phyloP scores from a whole-genome alignment of 2,329 filamentous ascomycete species.

The Aspergillus fumigatiaffinis region DNA sequence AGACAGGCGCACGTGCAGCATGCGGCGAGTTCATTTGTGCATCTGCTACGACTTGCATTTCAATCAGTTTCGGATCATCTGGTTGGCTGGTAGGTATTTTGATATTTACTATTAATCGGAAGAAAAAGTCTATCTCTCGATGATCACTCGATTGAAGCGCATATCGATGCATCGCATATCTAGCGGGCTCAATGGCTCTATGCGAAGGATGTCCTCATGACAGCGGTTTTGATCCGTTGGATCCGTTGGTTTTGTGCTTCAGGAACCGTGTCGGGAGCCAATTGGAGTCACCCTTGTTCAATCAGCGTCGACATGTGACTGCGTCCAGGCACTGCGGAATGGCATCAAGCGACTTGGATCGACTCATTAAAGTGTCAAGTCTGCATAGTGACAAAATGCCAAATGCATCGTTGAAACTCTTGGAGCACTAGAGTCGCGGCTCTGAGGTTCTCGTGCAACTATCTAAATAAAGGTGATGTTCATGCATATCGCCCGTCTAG shows the following conservation, averaged over 20 bases:
- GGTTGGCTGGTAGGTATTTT: conserved; percentile 3
- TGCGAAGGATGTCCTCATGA: not conserved
- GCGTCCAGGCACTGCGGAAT: no score
- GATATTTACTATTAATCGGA: not conserved
- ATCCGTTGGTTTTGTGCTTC: not conserved
- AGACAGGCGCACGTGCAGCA: conserved; percentile 12
- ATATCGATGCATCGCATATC: no score
- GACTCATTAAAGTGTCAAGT: not conserved
- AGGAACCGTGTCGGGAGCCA: not conserved
- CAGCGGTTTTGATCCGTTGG: not conserved
- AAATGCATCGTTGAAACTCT: no score
- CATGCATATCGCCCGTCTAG: conserved; percentile 10
- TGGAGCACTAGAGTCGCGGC: no score
- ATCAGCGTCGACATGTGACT: not conserved
- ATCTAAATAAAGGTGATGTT: conserved; percentile 7
- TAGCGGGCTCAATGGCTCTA: no score
- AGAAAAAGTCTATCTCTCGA: not conserved
- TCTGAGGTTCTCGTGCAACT: not conserved
- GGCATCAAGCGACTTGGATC: not conserved
- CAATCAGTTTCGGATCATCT: not conserved
- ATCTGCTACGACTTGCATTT: not conserved
- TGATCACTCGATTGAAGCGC: no score
- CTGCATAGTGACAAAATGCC: no score
- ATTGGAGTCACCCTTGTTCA: not conserved
- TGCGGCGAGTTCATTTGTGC: conserved; percentile 18